A percentile compares a stretch with the other conserved stretches of the same genome.
Evolutionary conservation across 176 grass and related monocot species (phyloP).

Genomic region (Luzula sylvatica): DNA sequence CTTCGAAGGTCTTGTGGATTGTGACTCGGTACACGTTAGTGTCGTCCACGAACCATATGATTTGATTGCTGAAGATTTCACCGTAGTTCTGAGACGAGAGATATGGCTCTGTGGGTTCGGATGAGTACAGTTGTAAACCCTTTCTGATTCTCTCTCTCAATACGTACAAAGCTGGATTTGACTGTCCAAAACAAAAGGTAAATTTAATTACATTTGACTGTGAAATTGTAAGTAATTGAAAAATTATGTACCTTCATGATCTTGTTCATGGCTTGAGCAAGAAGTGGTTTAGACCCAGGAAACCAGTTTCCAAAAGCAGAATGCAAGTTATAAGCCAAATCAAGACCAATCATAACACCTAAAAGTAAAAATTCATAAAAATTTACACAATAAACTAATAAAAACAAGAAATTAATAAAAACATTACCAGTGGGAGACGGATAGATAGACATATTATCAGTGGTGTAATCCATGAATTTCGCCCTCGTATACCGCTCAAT

Average conservation of each 20-base stretch:
- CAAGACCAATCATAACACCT: slow-evolving; percentile 98
- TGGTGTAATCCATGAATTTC: slow-evolving; percentile 99
- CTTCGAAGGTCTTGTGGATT: slow-evolving; percentile 98
- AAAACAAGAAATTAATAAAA: slow-evolving; percentile 14
- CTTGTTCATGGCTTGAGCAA: slow-evolving; percentile 99
- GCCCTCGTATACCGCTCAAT: slow-evolving; percentile 96
- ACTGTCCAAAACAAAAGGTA: slow-evolving; percentile 45
- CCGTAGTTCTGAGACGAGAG: slow-evolving; percentile 97
- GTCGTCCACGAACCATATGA: slow-evolving; percentile 99
- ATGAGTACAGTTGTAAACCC: slow-evolving; percentile 94
- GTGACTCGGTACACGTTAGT: slow-evolving; percentile 97
- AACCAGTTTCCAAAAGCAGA: slow-evolving; percentile 98
- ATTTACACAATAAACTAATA: background rate
- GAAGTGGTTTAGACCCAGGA: slow-evolving; percentile 87
- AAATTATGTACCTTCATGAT: slow-evolving; percentile 84
- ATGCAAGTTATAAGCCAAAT: slow-evolving; percentile 93
- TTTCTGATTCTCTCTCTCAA: slow-evolving; percentile 96
- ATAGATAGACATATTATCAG: slow-evolving; percentile 99
- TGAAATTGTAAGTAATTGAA: slow-evolving; percentile 5
- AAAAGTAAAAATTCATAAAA: slow-evolving; percentile 18
- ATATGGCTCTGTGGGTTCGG: slow-evolving; percentile 95
- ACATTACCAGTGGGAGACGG: slow-evolving; percentile 87
- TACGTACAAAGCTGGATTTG: slow-evolving; percentile 90
- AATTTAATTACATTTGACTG: background rate
- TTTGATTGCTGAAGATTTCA: slow-evolving; percentile 99